These are phyloP conservation scores for Sphagnum fallax DNA, from an alignment of 228 moss, liverwort and hornwort species.

Conservation along the genomic window DNA sequence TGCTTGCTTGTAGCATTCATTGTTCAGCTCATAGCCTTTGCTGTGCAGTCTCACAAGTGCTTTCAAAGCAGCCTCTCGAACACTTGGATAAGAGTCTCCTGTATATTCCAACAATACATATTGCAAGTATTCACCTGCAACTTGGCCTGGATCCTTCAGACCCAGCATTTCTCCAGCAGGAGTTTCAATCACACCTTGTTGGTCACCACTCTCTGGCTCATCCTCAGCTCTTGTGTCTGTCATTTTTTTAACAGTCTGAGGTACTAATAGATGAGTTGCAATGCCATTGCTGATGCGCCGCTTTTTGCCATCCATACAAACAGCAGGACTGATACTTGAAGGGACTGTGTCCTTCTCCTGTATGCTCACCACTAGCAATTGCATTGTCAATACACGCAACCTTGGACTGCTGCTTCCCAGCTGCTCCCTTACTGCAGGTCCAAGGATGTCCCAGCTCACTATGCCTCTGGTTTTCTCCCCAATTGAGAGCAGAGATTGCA, in stretches of 20 bases:
- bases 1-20: conserved; percentile 62
- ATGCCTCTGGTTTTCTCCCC: conserved; percentile 25
- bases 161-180: not conserved
- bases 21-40: conserved; percentile 58
- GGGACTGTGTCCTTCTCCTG: conserved; percentile 20
- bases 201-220: conserved; percentile 6
- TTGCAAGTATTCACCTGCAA: conserved; percentile 37
- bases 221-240: conserved; percentile 4
- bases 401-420: conserved; percentile 65
- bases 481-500: conserved; percentile 35
- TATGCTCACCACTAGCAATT: conserved; percentile 60
- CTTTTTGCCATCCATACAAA: conserved; percentile 12
- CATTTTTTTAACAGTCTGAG: not conserved
- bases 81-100: conserved; percentile 74
- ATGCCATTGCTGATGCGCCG: conserved; percentile 14
- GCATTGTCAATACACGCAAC: conserved; percentile 58
- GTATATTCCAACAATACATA: conserved; percentile 50
- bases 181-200: not conserved
- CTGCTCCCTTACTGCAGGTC: conserved; percentile 40
- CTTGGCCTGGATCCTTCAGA: conserved; percentile 8
- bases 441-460: conserved; percentile 41
- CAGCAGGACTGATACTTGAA: not conserved
- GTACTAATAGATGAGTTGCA: not conserved
- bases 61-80: conserved; percentile 56
- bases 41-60: conserved; percentile 48